These are phyloP conservation scores for Aspergillus fischeri DNA, from an alignment of 2,329 filamentous ascomycete genomes.

Conservation along the genomic window DNA sequence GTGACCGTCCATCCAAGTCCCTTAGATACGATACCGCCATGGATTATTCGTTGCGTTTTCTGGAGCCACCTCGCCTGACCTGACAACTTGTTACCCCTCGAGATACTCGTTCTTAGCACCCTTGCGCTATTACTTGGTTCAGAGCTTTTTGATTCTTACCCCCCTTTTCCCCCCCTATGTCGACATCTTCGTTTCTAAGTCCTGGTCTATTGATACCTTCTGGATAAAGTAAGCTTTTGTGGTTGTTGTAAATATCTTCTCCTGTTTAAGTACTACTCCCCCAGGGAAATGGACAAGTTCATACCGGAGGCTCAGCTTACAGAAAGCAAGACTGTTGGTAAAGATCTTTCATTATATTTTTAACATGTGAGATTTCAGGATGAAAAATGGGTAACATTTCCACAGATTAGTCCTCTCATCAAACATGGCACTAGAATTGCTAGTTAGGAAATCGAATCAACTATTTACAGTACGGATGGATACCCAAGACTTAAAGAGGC, in stretches of 20 bases:
- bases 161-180: slow-evolving; percentile 11
- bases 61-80: not conserved
- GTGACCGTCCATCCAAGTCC: too few species aligned
- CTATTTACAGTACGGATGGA: slow-evolving; percentile 2
- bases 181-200: not conserved
- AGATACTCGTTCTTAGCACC: not conserved
- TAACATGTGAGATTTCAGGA: not conserved
- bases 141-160: slow-evolving; percentile 6
- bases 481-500: slow-evolving; percentile 8
- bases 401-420: not conserved
- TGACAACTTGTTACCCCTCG: slow-evolving; percentile 7
- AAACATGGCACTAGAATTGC: not conserved
- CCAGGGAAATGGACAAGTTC: not conserved
- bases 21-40: not conserved
- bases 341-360: not conserved
- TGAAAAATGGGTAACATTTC: not conserved
- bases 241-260: slow-evolving; percentile 14
- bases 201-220: not conserved
- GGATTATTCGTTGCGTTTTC: not conserved
- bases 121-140: not conserved
- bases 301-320: not conserved
- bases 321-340: not conserved
- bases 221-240: slow-evolving; percentile 1
- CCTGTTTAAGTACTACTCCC: not conserved
- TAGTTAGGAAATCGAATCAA: not conserved